phyloP scores from a whole-genome alignment of 2,329 filamentous ascomycete genomes.

The Raffaelea arxii region DNA sequence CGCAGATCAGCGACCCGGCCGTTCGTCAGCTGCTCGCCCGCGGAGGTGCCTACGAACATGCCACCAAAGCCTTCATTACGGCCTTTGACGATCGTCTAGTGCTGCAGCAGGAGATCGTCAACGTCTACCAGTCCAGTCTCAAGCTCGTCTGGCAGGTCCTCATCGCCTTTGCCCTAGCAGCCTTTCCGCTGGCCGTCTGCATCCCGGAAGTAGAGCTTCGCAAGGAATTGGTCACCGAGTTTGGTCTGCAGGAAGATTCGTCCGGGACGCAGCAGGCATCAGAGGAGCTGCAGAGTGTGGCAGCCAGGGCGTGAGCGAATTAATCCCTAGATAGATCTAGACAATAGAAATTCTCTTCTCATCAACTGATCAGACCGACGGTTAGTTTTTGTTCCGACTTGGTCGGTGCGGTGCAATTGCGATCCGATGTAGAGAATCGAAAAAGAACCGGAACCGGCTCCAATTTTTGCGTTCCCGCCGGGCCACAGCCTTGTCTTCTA shows the following conservation, averaged over 20 bases:
- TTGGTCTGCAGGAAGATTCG: slow-evolving; percentile 1
- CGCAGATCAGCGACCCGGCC: slow-evolving; percentile 11
- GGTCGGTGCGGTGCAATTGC: too few species aligned
- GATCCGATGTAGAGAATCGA: too few species aligned
- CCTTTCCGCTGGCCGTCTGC: background rate
- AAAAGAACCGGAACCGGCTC: too few species aligned
- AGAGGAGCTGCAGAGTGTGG: too few species aligned
- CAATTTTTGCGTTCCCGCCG: too few species aligned
- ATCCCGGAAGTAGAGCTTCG: background rate
- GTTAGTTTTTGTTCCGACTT: too few species aligned
- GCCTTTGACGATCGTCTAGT: background rate
- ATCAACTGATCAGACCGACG: too few species aligned
- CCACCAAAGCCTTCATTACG: slow-evolving; percentile 3
- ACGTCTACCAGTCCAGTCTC: slow-evolving; percentile 1
- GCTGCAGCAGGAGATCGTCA: background rate
- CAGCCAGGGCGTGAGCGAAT: too few species aligned
- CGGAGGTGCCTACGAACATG: slow-evolving; percentile 19
- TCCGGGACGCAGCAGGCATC: too few species aligned
- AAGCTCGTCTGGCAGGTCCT: slow-evolving; percentile 4
- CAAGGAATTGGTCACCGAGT: slow-evolving; percentile 2
- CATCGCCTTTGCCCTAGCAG: slow-evolving; percentile 5
- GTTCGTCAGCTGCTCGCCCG: slow-evolving; percentile 7
- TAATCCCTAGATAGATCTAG: too few species aligned
- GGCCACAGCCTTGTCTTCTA: too few species aligned
- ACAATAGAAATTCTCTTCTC: too few species aligned